Conservation (phyloP, 768 basidiomycete species). For the Boletus subcaerulescens region DNA sequence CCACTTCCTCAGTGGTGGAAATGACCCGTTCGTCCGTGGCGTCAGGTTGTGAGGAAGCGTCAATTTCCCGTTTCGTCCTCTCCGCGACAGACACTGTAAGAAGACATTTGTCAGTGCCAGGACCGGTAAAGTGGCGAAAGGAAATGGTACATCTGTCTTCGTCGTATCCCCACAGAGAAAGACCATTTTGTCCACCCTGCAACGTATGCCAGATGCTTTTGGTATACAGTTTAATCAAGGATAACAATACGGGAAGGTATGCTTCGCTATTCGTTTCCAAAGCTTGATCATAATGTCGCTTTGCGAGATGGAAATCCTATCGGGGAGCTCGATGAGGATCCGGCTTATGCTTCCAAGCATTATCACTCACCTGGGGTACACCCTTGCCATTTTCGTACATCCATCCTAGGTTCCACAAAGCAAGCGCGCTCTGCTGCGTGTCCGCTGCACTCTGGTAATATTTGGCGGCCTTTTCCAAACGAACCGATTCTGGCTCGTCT, state of each 20-base stretch:
- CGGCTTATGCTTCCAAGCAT: neutral
- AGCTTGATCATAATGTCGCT: conserved; percentile 90
- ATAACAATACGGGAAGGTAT: conserved; percentile 82
- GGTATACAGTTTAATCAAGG: conserved; percentile 75
- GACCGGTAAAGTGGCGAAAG: too few relatives aligned
- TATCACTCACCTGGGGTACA: conserved; percentile 66
- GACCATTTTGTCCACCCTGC: conserved; percentile 64
- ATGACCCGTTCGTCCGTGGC: neutral
- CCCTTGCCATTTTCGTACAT: conserved; percentile 99
- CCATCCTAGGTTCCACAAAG: conserved; percentile 98
- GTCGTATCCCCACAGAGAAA: conserved; percentile 64
- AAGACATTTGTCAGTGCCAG: conserved; percentile 7
- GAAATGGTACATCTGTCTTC: conserved; percentile 38
- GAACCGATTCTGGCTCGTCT: conserved; percentile 57
- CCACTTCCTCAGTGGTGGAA: conserved; percentile 23
- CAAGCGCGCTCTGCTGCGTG: conserved; percentile 87
- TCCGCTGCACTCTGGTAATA: conserved; percentile 96
- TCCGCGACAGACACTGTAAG: conserved; percentile 25
- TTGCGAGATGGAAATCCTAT: conserved; percentile 95
- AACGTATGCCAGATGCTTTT: conserved; percentile 84
- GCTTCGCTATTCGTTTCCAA: conserved; percentile 87
- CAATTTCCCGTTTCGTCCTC: conserved; percentile 25
- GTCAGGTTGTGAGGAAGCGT: conserved; percentile 14
- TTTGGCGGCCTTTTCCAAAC: conserved; percentile 87
- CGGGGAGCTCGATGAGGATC: neutral